Conservation (phyloP, 129 eudicot species). For the carrot (Daucus carota) region DH1_v3.0 NC_030382.2:28081501-28082000, state of each 20-base stretch:
- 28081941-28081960: conserved; percentile 98
- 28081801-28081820: conserved; percentile 84
- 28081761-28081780: neutral
- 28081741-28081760: neutral
- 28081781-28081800: neutral
- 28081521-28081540: no score
- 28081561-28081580: no score
- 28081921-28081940: conserved; percentile 74
- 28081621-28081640: no score
- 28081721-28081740: neutral
- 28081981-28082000: conserved; percentile 96
- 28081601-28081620: no score
- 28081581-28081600: no score
- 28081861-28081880: conserved; percentile 91
- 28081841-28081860: conserved; percentile 96
- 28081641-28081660: no score
- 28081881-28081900: conserved; percentile 98
- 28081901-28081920: conserved; percentile 84
- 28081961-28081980: conserved; percentile 93
- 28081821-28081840: conserved; percentile 94
- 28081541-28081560: no score
- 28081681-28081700: neutral
- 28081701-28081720: neutral
- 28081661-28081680: neutral
- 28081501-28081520: no score